Conservation (phyloP, 2,329 filamentous ascomycete genomes). For the Teratosphaeria zuluensis region DNA sequence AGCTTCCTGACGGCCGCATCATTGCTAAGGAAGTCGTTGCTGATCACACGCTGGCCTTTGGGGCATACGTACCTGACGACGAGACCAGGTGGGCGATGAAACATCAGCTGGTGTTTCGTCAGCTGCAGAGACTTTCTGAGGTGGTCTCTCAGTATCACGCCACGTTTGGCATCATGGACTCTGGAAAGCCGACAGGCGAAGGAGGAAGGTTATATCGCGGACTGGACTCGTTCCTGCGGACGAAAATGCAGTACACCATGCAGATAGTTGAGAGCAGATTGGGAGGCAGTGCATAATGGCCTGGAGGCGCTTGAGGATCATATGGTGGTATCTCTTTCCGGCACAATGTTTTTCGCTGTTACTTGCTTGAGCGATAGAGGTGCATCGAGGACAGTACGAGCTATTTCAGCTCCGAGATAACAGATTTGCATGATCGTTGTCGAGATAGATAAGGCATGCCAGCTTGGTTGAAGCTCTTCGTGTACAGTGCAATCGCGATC, state of each 20-base stretch:
- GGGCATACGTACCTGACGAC: not conserved
- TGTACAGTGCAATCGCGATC: no score
- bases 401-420: not conserved
- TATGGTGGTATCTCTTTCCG: not conserved
- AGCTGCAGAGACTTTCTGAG: not conserved
- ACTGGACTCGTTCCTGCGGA: not conserved
- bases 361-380: no score
- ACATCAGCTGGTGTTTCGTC: not conserved
- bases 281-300: not conserved
- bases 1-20: not conserved
- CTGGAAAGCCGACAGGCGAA: not conserved
- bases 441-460: no score
- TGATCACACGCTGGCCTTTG: not conserved
- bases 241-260: not conserved
- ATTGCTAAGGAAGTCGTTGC: not conserved
- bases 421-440: not conserved
- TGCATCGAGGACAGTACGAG: no score
- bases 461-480: no score
- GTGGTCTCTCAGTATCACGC: not conserved
- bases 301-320: not conserved
- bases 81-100: not conserved
- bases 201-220: not conserved
- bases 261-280: not conserved
- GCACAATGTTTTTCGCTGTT: no score
- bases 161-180: not conserved